Evolutionary conservation across 805 yeast species (phyloP).

Genomic region (Yarrowia porcina): DNA sequence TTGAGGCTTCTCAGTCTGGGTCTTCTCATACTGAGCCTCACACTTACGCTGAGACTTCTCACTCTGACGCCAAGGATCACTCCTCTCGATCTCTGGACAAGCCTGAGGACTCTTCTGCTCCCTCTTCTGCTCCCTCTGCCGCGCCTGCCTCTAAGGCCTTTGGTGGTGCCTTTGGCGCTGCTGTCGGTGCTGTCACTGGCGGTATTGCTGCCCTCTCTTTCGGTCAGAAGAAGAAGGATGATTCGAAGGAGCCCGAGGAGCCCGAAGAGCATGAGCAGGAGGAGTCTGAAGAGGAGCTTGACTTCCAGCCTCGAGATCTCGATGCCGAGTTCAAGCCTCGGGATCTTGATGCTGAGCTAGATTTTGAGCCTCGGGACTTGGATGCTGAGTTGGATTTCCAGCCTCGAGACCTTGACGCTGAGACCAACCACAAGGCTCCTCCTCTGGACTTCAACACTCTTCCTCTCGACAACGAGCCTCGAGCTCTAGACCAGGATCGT

Average conservation of each 20-base stretch:
- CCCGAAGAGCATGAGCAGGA: no score
- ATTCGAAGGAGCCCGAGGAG: not conserved
- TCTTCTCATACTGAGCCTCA: no score
- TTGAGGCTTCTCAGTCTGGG: no score
- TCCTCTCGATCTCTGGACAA: not conserved
- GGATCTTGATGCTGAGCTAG: not conserved
- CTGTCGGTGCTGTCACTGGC: not conserved
- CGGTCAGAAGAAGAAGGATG: constrained; percentile 5
- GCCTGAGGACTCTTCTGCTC: not conserved
- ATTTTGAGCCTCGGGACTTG: not conserved
- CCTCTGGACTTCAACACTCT: not conserved
- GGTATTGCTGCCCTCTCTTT: constrained; percentile 14
- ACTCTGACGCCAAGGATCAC: no score
- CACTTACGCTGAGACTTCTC: no score
- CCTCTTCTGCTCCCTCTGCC: no score
- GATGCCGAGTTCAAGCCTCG: not conserved
- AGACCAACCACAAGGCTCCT: not conserved
- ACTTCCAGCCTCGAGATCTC: not conserved
- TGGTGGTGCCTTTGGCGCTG: constrained; percentile 10
- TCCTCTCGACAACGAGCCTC: not conserved
- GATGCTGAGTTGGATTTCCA: not conserved
- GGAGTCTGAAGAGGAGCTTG: not conserved
- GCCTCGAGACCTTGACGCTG: not conserved
- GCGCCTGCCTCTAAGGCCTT: no score
- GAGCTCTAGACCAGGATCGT: not conserved